phyloP scores from a whole-genome alignment of 2,329 filamentous ascomycete species.

The Cytospora piceicola region DNA sequence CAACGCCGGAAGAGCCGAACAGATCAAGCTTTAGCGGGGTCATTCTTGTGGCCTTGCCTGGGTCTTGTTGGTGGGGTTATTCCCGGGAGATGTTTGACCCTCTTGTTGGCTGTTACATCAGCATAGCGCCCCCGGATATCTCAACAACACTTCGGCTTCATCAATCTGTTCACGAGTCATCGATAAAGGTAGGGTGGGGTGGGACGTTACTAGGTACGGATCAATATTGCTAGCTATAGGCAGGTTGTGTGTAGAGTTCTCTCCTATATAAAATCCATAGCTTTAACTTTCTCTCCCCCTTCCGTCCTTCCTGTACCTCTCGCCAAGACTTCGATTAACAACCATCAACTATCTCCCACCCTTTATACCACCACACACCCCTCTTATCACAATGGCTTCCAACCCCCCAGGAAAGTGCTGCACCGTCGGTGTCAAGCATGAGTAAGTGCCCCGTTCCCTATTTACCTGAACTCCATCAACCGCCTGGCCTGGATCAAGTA shows the following conservation, averaged over 20 bases:
- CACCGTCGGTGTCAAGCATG: conserved; percentile 55
- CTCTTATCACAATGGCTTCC: conserved; percentile 52
- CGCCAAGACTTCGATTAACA: conserved; percentile 12
- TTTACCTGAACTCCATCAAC: neutral
- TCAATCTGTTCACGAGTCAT: neutral
- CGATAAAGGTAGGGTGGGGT: neutral
- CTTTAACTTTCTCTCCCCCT: conserved; percentile 18
- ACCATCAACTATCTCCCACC: neutral
- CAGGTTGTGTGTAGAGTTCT: neutral
- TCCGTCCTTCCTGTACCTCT: conserved; percentile 16
- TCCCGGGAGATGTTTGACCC: neutral
- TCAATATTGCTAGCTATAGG: neutral
- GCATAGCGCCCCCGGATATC: no score
- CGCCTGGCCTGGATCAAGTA: conserved; percentile 8
- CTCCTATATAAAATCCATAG: neutral
- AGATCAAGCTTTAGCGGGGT: neutral
- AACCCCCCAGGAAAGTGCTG: conserved; percentile 58
- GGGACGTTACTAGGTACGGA: neutral
- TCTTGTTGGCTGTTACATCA: neutral
- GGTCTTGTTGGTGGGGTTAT: neutral
- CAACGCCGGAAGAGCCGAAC: neutral
- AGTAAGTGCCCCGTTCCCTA: conserved; percentile 46
- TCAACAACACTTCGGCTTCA: neutral
- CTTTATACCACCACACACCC: neutral
- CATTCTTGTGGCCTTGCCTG: no score